A percentile compares a stretch with the other conserved stretches of the same genome.
These are phyloP conservation scores for Discostella stelligeroides DNA, from an alignment of 108 stramenopile genomes.

Conservation along the genomic window DNA sequence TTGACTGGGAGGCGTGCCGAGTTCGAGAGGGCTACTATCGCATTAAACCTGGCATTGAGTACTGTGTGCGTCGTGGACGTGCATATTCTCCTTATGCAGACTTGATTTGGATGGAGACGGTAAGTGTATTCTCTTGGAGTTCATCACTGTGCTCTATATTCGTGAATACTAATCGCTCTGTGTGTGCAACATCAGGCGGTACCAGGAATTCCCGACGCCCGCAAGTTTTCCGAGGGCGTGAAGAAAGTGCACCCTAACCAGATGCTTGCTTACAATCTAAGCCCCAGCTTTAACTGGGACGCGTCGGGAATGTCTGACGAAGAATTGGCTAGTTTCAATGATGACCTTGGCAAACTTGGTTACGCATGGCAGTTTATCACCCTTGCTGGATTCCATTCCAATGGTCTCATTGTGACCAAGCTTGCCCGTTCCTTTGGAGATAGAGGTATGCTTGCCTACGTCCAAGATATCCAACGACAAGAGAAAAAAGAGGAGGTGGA, in stretches of 20 bases:
- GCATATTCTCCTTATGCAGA: conserved; percentile 93
- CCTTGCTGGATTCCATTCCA: conserved; percentile 94
- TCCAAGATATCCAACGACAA: conserved; percentile 90
- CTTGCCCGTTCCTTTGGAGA: conserved; percentile 88
- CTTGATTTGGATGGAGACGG: conserved; percentile 96
- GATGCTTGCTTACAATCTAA: conserved; percentile 96
- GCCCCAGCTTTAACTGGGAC: conserved; percentile 97
- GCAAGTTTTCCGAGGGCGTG: conserved; percentile 78
- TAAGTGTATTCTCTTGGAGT: neutral
- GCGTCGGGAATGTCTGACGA: conserved; percentile 89
- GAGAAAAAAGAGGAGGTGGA: conserved; percentile 89
- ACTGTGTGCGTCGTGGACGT: conserved; percentile 87
- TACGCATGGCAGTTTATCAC: conserved; percentile 95
- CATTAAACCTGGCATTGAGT: conserved; percentile 87
- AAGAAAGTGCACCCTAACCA: conserved; percentile 77
- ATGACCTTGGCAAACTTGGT: conserved; percentile 89
- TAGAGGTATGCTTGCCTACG: conserved; percentile 91
- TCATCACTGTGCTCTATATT: neutral
- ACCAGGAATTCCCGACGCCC: conserved; percentile 81
- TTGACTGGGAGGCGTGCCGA: conserved; percentile 94
- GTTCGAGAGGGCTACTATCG: conserved; percentile 96
- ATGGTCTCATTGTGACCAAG: conserved; percentile 88
- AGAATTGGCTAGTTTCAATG: conserved; percentile 85
- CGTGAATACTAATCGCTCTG: neutral
- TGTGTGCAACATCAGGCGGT: conserved; percentile 26